Percentiles rank a stretch among this genome's conserved stretches.
Conservation (phyloP, 169 alveolate species). For the Eimeria sp. region DNA sequence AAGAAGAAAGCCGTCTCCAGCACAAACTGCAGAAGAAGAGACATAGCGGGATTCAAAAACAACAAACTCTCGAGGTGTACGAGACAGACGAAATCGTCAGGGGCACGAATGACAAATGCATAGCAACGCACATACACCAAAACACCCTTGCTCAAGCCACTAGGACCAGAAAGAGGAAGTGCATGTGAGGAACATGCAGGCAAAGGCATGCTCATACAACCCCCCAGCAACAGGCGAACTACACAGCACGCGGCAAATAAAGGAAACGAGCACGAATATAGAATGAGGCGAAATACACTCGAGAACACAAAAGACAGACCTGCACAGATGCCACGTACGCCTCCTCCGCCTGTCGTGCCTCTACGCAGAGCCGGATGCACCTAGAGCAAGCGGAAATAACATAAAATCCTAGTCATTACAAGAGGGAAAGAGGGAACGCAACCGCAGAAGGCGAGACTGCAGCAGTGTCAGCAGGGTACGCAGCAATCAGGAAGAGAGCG, state of each 20-base stretch:
- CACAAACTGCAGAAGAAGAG: not conserved
- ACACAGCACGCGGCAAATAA: not conserved
- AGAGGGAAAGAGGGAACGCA: not conserved
- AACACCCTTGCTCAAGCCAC: not conserved
- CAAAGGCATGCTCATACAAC: not conserved
- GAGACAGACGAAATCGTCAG: not conserved
- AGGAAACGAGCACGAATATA: not conserved
- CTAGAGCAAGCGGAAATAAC: not conserved
- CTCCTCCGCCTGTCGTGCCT: slow-evolving; percentile 77
- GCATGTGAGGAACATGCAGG: not conserved
- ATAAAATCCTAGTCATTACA: too few species aligned
- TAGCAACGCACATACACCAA: not conserved
- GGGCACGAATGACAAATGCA: not conserved
- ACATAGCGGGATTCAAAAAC: not conserved
- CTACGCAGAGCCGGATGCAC: slow-evolving; percentile 76
- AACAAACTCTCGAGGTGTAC: not conserved
- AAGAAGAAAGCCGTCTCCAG: not conserved
- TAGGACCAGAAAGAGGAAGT: not conserved
- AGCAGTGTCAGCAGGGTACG: not conserved
- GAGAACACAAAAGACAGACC: not conserved
- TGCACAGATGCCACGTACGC: slow-evolving; percentile 54
- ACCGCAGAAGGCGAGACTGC: not conserved
- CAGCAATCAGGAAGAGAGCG: not conserved
- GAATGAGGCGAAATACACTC: not conserved
- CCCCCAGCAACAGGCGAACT: not conserved